Conservation (phyloP, 2,329 filamentous ascomycete genomes). For the Curvularia eragrostidis region DNA sequence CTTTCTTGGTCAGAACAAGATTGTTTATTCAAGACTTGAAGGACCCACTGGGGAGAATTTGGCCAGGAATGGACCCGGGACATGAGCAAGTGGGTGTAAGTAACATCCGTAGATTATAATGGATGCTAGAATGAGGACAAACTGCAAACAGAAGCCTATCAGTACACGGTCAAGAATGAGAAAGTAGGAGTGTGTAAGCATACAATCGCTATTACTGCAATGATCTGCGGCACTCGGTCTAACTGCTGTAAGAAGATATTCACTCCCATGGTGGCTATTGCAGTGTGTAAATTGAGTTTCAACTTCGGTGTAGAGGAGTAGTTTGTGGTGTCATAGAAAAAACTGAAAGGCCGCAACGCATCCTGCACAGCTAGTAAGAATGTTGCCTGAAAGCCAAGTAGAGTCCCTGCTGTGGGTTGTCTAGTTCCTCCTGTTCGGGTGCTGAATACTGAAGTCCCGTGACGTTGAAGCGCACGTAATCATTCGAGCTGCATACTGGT, state of each 20-base stretch:
- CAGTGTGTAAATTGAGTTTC: background rate
- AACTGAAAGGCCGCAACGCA: background rate
- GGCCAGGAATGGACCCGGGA: slow-evolving; percentile 1
- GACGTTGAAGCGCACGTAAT: background rate
- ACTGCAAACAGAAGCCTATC: background rate
- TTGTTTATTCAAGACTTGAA: background rate
- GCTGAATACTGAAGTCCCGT: background rate
- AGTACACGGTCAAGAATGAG: background rate
- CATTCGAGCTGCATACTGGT: background rate
- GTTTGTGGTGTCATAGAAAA: background rate
- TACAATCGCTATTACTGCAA: background rate
- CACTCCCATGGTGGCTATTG: background rate
- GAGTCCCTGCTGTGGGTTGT: background rate
- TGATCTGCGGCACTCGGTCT: background rate
- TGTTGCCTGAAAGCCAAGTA: background rate
- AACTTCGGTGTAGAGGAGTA: background rate
- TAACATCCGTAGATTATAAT: slow-evolving; percentile 2
- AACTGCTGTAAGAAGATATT: background rate
- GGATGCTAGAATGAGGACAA: background rate
- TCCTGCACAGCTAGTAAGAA: background rate
- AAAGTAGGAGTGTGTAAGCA: background rate
- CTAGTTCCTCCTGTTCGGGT: background rate
- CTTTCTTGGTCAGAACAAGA: background rate
- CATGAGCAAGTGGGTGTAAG: background rate
- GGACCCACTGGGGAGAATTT: slow-evolving; percentile 4